Base-by-base conservation (phyloP, 495 filamentous ascomycete genomes). In the Trichoderma gamsii region DNA sequence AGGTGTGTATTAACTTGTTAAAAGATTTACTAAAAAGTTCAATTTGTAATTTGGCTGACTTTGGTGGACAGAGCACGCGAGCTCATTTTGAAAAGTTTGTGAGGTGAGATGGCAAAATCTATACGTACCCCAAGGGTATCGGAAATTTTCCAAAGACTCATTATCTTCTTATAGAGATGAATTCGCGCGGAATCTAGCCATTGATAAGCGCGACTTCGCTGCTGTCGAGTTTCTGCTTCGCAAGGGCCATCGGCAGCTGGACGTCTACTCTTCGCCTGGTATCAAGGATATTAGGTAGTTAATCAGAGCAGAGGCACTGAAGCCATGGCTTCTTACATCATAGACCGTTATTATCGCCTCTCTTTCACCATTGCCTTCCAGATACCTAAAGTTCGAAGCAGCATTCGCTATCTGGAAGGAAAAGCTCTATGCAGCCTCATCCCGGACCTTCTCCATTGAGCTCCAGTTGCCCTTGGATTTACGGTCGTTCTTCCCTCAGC, bases 171-270 rank as follows among this genome's bases (percentile, higher is more conserved):
- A 32, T 21, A 29, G 9, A 32, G 66, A 44, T 41, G 92, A 97
- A 71, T 99, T 99, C 71, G 79, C 87, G 61, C 89, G 89, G 72
- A 81, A 92, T 72, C 73, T 87, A 3, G 73, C 75, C 25, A 73
- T 97, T 44, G 88, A 89, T 77, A 97, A 92, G 79, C 94, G 90
- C 75, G 92, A 98, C 75, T 98, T 98, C 77, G 78, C 79, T 56
- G 86, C 93, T 3, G 88, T 99, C 69, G 95, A 99, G 77, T 96
- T 91, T 79, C 80, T 97, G 4, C 74, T 99, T 41, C 85, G 94
- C 61, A 93, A 90, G 74, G 95, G 95, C 49, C 83, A 86, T 41
- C 85, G 91, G 66, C 93, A 98, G 77, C 79, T 99, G 29, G 93
- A 97, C 66, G 85, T 88, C 67, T 98, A 96, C 78, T 86, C 89